Percentiles rank a stretch among this genome's conserved stretches.
Conservation (phyloP, 2,329 filamentous ascomycete genomes). For the Ophiostoma piceae region DNA sequence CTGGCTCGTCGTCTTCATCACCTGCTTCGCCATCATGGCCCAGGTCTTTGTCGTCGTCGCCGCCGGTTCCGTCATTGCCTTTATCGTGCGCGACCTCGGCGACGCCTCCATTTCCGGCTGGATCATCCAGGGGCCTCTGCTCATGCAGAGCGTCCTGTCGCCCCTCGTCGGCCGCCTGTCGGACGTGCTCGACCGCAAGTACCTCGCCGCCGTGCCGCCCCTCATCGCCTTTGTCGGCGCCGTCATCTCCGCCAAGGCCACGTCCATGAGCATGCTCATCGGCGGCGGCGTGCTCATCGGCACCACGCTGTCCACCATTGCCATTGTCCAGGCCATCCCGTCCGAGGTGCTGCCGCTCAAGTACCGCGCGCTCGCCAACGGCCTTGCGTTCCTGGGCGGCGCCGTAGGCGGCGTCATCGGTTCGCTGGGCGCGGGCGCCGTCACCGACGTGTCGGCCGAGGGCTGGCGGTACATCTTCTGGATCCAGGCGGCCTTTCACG, state of each 20-base stretch:
- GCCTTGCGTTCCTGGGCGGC: constrained; percentile 47
- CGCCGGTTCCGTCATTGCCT: constrained; percentile 51
- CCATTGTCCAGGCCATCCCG: constrained; percentile 52
- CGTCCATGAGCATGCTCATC: constrained; percentile 51
- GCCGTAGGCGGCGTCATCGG: constrained; percentile 48
- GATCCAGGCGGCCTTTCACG: constrained; percentile 53
- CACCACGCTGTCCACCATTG: constrained; percentile 48
- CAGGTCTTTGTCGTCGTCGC: constrained; percentile 54
- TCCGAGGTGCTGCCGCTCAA: constrained; percentile 53
- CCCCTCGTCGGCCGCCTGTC: constrained; percentile 53
- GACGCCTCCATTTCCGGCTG: constrained; percentile 47
- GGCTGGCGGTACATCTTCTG: constrained; percentile 56
- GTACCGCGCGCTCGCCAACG: constrained; percentile 52
- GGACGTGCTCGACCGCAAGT: constrained; percentile 52
- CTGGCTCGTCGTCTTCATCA: constrained; percentile 43
- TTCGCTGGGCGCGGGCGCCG: constrained; percentile 46
- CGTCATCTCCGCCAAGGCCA: constrained; percentile 50
- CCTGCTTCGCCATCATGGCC: constrained; percentile 48
- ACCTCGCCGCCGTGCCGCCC: constrained; percentile 47
- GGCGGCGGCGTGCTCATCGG: constrained; percentile 55
- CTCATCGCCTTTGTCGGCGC: constrained; percentile 50
- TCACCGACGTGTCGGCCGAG: constrained; percentile 42
- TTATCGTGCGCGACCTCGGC: constrained; percentile 51
- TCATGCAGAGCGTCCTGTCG: constrained; percentile 54
- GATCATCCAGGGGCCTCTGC: constrained; percentile 53